phyloP scores from a whole-genome alignment of 1,284 basidiomycete genomes.

The Marasmius oreades region DNA sequence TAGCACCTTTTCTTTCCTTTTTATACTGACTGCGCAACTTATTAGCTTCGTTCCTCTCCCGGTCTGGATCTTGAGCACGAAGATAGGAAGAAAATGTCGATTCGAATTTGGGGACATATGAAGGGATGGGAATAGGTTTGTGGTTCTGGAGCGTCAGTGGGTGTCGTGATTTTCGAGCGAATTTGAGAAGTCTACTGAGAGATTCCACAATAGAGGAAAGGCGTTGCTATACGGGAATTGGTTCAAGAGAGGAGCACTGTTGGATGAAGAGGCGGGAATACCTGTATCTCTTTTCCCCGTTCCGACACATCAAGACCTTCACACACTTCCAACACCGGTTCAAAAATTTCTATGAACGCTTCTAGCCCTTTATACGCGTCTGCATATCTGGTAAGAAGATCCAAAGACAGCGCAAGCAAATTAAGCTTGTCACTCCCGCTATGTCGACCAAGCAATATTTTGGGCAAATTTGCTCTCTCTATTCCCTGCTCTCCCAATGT shows the following conservation, averaged over 20 bases:
- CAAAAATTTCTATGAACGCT: conserved; percentile 83
- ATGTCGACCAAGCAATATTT: conserved; percentile 35
- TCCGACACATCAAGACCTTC: conserved; percentile 45
- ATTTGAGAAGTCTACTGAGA: conserved; percentile 65
- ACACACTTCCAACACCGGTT: conserved; percentile 64
- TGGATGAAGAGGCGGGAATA: no score
- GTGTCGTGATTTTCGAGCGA: conserved; percentile 67
- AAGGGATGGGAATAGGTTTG: conserved; percentile 93
- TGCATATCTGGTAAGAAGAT: conserved; percentile 64
- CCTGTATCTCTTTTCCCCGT: conserved; percentile 53
- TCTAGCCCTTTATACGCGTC: conserved; percentile 75
- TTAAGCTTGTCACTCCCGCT: conserved; percentile 67
- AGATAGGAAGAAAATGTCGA: conserved; percentile 77
- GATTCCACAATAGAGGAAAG: conserved; percentile 41
- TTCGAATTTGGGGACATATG: conserved; percentile 95
- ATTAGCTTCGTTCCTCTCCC: conserved; percentile 81
- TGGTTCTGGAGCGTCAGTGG: conserved; percentile 90
- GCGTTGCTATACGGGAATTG: conserved; percentile 36
- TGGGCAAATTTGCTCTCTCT: conserved; percentile 45
- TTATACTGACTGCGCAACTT: conserved; percentile 91
- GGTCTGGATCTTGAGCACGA: conserved; percentile 87
- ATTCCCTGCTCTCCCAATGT: conserved; percentile 34
- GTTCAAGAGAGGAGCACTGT: no score
- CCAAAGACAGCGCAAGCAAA: conserved; percentile 58
- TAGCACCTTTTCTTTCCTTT: conserved; percentile 96